Evolutionary conservation across 495 filamentous ascomycete genomes (phyloP).

Genomic region (Podospora sp.): DNA sequence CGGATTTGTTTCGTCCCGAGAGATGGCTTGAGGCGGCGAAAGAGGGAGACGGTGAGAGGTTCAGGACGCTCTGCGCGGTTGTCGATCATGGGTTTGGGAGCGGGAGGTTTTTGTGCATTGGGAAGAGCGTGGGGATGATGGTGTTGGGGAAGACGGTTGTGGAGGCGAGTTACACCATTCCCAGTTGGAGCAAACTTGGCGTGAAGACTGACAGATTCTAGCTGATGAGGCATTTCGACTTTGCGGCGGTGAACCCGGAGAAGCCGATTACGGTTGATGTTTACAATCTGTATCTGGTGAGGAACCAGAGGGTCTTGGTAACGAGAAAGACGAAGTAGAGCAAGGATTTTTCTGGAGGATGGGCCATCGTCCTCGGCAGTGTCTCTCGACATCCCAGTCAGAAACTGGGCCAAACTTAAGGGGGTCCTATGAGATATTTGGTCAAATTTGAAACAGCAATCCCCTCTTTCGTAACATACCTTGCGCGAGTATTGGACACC

Average conservation of each 20-base stretch:
- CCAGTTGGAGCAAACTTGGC: background rate
- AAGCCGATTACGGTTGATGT: background rate
- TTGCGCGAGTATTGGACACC: too few relatives aligned
- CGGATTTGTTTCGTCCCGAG: conserved; percentile 51
- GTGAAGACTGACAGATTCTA: background rate
- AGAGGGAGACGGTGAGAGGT: conserved; percentile 34
- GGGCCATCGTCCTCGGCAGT: too few relatives aligned
- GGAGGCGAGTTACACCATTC: conserved; percentile 40
- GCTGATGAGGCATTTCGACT: conserved; percentile 10
- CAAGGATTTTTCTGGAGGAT: too few relatives aligned
- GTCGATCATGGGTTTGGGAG: conserved; percentile 32
- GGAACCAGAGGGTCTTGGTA: background rate
- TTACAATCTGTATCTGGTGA: conserved; percentile 2
- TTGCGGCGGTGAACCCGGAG: conserved; percentile 6
- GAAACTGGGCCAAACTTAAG: too few relatives aligned
- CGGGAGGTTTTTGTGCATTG: conserved; percentile 42
- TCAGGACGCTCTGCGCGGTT: conserved; percentile 34
- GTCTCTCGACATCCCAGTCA: too few relatives aligned
- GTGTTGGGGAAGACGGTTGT: conserved; percentile 55
- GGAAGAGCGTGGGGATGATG: conserved; percentile 38
- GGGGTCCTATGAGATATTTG: too few relatives aligned
- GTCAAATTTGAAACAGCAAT: too few relatives aligned
- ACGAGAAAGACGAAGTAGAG: background rate
- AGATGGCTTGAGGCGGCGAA: conserved; percentile 49
- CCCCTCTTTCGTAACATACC: too few relatives aligned